Evolutionary conservation across 1,284 basidiomycete species (phyloP), one percentile per base, ranked within the genome.

Genomic region (Ustilago bromivora): DNA sequence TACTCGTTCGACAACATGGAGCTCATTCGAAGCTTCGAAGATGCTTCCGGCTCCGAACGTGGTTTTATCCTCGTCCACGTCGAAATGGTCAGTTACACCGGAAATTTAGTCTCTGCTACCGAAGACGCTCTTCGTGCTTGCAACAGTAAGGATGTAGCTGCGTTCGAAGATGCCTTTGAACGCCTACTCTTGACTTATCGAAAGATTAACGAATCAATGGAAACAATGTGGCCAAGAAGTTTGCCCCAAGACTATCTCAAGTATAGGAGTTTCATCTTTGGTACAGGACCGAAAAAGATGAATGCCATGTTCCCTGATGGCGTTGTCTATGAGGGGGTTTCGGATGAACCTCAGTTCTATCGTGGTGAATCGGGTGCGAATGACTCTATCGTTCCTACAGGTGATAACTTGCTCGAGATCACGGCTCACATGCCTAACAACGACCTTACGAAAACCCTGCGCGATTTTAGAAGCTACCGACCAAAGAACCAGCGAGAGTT

Each of bases 261-360:
- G 53, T 84, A 84, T 70, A 74, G 84, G 9, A 68, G 71, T 40
- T 85, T 85, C 66, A 85, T 85, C 72, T 85, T 84, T 43, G 84
- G 84, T 17, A 81, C 78, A 2, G 83, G 76, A 12, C 83, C 83
- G 9, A 78, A 80, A 57, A 78, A 83, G 61, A 68, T 68, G 59
- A 85, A 84, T 34, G 71, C 75, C 32, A 83, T 84, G 82, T 85
- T 85, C 77, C 84, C 84, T 3, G 52, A 80, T 1, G 84, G 84
- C 2, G 84, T 85, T 23, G 55, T 76, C 3, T 85, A 85, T 70
- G 79, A 85, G 28, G 84, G 84, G 0, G 77, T 79, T 0, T 56
- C 47, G 19, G 73, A 81, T 0, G 23, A 75, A 23, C 76, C 80
- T 2, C 69, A 68, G 32, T 71, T 58, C 66, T 84, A 68, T 71